Evolutionary conservation across 2,329 filamentous ascomycete genomes (phyloP), one percentile per base, ranked within the genome.

Genomic region (Fusarium udum): DNA sequence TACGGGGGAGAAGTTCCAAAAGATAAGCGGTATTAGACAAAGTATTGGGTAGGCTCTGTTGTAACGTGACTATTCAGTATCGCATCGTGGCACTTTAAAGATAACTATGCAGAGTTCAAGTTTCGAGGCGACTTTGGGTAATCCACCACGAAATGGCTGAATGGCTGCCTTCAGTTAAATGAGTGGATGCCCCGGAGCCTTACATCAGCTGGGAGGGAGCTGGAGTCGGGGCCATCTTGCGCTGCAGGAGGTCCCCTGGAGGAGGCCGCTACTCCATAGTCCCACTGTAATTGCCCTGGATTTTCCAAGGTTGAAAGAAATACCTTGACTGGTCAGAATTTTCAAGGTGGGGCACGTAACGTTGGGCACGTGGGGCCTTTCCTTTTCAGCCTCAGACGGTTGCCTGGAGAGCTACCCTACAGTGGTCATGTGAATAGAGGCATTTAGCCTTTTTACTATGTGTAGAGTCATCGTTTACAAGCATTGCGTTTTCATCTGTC

Each of bases 11-110:
- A 53, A 42, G 37, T 40, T 60, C 32, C 45, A 72, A 58, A 55
- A 66, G 63, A 72, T 57, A 53, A 61, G 56, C 18, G 46, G 40
- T 64, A 49, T 46, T 43, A 62, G 59, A 59, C 32, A 51, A 59
- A 60, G 49, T 51, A 57, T 34, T 45, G 32, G 31, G 40, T 53
- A 39, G 48, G 48, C 31, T 57, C 24, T 48, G 57, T 64, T 55
- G 60, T 57, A 58, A 69, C 59, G 67, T 72, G 64, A 48, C 57
- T 72, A 56, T 72, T 69, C 67, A 73, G 58, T 67, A 69, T 74
- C 67, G 71, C 75, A 78, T 78, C 74, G 75, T 74, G 73, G 65
- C 64, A 74, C 67, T 65, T 31, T 24, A 34, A 64, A 46, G 65
- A 53, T 65, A 48, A 48, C 26, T 48, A 69, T 74, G 72, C 65